Percentiles rank a stretch among this genome's conserved stretches.
These are phyloP conservation scores for Pestalotiopsis fici DNA, from an alignment of 2,329 filamentous ascomycete species.

Conservation along the genomic window DNA sequence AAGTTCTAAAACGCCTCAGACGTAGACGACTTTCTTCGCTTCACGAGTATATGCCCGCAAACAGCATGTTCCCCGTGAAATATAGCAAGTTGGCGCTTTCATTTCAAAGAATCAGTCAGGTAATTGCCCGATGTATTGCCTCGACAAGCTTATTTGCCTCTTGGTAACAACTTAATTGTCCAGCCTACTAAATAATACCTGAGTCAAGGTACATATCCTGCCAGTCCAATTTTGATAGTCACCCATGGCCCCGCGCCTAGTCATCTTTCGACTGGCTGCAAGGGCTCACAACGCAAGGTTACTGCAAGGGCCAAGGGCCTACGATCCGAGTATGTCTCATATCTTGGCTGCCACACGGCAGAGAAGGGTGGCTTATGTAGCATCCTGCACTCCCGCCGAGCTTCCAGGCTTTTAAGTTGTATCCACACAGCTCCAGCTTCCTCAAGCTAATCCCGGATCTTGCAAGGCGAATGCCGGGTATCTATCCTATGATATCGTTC, in stretches of 20 bases:
- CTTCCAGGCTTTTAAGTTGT: constrained; percentile 22
- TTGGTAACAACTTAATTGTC: neutral
- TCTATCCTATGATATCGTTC: constrained; percentile 21
- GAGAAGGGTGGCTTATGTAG: constrained; percentile 25
- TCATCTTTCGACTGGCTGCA: neutral
- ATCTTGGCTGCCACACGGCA: constrained; percentile 15
- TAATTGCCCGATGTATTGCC: neutral
- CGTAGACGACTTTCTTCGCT: neutral
- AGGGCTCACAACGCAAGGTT: constrained; percentile 16
- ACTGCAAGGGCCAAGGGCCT: constrained; percentile 36
- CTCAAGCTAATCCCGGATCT: constrained; percentile 31
- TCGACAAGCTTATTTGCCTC: neutral
- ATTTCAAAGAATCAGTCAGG: neutral
- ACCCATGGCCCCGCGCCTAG: neutral
- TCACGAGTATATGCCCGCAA: neutral
- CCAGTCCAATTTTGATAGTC: neutral
- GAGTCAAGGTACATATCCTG: neutral
- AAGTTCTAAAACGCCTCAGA: neutral
- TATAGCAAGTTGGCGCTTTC: neutral
- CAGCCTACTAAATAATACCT: neutral
- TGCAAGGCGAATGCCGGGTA: constrained; percentile 25
- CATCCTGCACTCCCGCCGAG: constrained; percentile 28
- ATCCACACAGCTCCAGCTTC: constrained; percentile 27
- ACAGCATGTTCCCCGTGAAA: neutral
- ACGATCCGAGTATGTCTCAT: constrained; percentile 34